Evolutionary conservation across 169 alveolate genomes (phyloP).

Genomic region (Plasmodium inui): DNA sequence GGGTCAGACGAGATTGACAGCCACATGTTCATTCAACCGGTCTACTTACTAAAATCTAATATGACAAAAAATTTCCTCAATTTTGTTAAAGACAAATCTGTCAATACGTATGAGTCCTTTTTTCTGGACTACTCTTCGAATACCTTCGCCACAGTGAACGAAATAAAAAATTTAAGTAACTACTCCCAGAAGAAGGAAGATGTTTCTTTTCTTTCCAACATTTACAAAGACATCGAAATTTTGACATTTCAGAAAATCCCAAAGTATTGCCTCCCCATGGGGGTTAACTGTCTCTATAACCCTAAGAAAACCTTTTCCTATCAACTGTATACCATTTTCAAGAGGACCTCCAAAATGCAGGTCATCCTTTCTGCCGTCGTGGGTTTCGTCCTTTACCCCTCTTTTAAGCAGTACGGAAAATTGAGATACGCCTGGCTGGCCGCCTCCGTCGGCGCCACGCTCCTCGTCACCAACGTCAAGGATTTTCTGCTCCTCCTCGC

Average conservation of each 20-base stretch:
- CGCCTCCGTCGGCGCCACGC: slow-evolving; percentile 2
- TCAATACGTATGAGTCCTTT: slow-evolving; percentile 45
- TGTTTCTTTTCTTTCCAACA: slow-evolving; percentile 29
- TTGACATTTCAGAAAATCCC: slow-evolving; percentile 68
- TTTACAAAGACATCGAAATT: slow-evolving; percentile 71
- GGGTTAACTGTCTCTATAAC: slow-evolving; percentile 46
- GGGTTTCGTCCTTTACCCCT: slow-evolving; percentile 11
- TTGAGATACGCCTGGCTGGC: slow-evolving; percentile 21
- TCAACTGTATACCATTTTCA: slow-evolving; percentile 17
- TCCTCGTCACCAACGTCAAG: slow-evolving; percentile 18
- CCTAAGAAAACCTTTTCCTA: slow-evolving; percentile 33
- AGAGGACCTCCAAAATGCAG: slow-evolving; percentile 25
- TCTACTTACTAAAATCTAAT: slow-evolving; percentile 22
- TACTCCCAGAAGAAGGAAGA: slow-evolving; percentile 60
- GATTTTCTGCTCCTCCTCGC: slow-evolving; percentile 26
- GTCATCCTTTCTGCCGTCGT: slow-evolving; percentile 27
- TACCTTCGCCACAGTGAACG: slow-evolving; percentile 34
- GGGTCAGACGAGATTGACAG: slow-evolving; percentile 24
- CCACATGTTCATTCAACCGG: slow-evolving; percentile 64
- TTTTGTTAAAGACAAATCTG: slow-evolving; percentile 27
- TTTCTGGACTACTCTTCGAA: slow-evolving; percentile 62
- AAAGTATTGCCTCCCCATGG: slow-evolving; percentile 35
- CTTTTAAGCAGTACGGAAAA: slow-evolving; percentile 56
- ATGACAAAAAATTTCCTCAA: slow-evolving; percentile 40
- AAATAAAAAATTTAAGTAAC: slow-evolving; percentile 62